Evolutionary conservation across 352 stramenopile species (phyloP), one percentile per base, ranked within the genome.

Genomic region (Phytophthora tentaculata): DNA sequence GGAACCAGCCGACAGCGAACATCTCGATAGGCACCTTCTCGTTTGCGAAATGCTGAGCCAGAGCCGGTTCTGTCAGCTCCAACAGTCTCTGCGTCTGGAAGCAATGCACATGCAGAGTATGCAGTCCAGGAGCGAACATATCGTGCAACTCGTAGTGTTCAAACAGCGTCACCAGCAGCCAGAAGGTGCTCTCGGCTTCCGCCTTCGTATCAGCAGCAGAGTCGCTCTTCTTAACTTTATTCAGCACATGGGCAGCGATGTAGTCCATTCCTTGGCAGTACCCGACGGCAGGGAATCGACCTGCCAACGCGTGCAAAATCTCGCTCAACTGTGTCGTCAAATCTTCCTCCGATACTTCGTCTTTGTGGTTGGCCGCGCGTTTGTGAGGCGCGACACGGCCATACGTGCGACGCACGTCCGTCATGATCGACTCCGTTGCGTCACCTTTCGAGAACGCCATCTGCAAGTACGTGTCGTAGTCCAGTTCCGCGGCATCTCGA

Each of bases 251-350:
- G 14, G 87, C 88, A 14, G 85, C 83, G 58, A 96, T 91, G 64
- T 96, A 96, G 55, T 96, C 88, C 86, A 96, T 95, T 29, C 88
- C 88, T 66, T 96, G 88, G 57, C 88, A 96, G 61, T 96, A 96
- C 5, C 88, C 88, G 9, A 96, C 88, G 23, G 89, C 81, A 16
- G 88, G 88, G 64, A 94, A 96, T 22, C 86, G 84, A 8, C 86
- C 82, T 0, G 86, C 79, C 13, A 96, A 60, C 5, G 88, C 88
- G 45, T 94, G 88, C n/a, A 96, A 64, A 67, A 96, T 86, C 48
- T 85, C 78, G 32, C 83, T 94, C 32, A 96, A 60, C 64, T 96
- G 88, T 10, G 79, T 74, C 26, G 90, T 91, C 50, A 93, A 65
- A 45, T 89, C 83, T 64, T 92, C 74, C 24, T 95, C 86, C 0